These are phyloP conservation scores for Drechslerella dactyloides DNA, from an alignment of 2,329 filamentous ascomycete genomes.

Conservation along the genomic window DNA sequence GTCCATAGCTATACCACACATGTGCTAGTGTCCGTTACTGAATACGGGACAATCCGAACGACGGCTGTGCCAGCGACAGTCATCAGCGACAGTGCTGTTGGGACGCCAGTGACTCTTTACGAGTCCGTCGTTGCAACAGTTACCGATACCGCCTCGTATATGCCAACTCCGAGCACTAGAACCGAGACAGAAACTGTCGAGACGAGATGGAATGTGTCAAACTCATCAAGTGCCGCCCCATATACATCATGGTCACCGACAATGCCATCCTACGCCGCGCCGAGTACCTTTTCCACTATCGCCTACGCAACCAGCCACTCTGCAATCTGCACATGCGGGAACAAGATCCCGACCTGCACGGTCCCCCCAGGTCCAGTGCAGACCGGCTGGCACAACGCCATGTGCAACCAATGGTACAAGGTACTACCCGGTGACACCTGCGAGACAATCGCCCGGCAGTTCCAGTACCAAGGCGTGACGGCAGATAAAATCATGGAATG, in stretches of 20 bases:
- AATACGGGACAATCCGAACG: background rate
- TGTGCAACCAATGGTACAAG: constrained; percentile 44
- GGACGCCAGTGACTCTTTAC: no score
- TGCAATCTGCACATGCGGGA: constrained; percentile 20
- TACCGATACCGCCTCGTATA: no score
- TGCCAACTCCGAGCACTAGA: no score
- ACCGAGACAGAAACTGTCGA: background rate
- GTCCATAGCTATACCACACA: constrained; percentile 2
- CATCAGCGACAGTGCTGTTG: background rate
- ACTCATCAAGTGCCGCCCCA: background rate
- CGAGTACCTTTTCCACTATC: constrained; percentile 15
- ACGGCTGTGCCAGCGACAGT: background rate
- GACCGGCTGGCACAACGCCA: background rate
- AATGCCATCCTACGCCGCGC: background rate
- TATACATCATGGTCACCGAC: background rate
- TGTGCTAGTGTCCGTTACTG: no score
- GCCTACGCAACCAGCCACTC: constrained; percentile 14
- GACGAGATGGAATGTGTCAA: no score
- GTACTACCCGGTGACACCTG: constrained; percentile 32
- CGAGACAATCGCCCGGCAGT: background rate
- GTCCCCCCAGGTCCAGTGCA: constrained; percentile 30
- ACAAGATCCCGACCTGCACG: constrained; percentile 37
- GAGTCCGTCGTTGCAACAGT: no score
- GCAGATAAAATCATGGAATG: constrained; percentile 6
- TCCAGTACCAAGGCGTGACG: background rate